phyloP scores from a whole-genome alignment of 2,329 filamentous ascomycete genomes.

The Sordariomycetes sp. region DNA sequence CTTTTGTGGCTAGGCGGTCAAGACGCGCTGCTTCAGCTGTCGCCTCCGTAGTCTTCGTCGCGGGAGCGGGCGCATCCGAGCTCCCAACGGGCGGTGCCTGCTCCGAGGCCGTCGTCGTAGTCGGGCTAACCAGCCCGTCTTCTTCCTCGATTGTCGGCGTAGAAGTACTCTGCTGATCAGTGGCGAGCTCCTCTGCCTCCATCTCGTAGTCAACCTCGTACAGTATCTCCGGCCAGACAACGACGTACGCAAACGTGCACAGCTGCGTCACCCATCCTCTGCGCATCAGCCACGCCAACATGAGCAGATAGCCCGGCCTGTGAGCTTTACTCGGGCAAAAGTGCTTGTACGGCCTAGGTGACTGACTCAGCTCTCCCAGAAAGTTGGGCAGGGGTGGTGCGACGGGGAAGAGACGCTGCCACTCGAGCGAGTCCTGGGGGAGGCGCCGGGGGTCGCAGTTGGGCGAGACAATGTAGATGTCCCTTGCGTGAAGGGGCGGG shows the following conservation, averaged over 20 bases:
- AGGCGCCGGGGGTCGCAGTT: slow-evolving; percentile 74
- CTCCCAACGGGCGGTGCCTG: slow-evolving; percentile 10
- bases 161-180: slow-evolving; percentile 15
- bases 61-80: slow-evolving; percentile 7
- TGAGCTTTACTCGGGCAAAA: slow-evolving; percentile 85
- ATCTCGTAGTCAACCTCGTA: slow-evolving; percentile 68
- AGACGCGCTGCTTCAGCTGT: slow-evolving; percentile 54
- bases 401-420: slow-evolving; percentile 72
- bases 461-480: slow-evolving; percentile 85
- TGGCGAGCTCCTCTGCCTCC: slow-evolving; percentile 52
- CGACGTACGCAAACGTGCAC: slow-evolving; percentile 82
- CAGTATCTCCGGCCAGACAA: slow-evolving; percentile 74
- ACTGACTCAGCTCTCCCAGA: slow-evolving; percentile 71
- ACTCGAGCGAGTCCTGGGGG: slow-evolving; percentile 58
- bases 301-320: slow-evolving; percentile 77
- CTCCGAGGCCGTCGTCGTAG: slow-evolving; percentile 10
- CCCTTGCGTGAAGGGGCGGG: slow-evolving; percentile 78
- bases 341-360: slow-evolving; percentile 71
- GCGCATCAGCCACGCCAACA: slow-evolving; percentile 87
- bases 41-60: slow-evolving; percentile 39
- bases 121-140: slow-evolving; percentile 2
- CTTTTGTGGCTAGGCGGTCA: slow-evolving; percentile 46
- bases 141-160: slow-evolving; percentile 7
- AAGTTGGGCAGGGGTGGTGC: slow-evolving; percentile 79
- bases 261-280: slow-evolving; percentile 92